Conservation (phyloP, 1,284 basidiomycete species). For the Cryptococcus maquisensis region DNA sequence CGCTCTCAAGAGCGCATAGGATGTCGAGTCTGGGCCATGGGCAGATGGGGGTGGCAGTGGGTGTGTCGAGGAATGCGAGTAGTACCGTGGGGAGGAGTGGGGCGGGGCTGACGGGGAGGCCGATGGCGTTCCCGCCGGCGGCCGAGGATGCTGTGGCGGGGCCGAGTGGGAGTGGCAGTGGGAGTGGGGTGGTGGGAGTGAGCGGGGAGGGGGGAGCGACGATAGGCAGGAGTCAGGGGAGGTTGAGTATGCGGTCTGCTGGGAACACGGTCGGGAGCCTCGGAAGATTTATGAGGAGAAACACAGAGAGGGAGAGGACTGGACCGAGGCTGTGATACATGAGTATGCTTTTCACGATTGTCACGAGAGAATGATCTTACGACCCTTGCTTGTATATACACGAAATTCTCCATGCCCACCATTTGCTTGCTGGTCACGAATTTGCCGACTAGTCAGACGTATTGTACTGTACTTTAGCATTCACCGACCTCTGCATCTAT, state of each 20-base stretch:
- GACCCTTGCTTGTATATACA: neutral
- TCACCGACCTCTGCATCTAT: neutral
- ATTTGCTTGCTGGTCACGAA: neutral
- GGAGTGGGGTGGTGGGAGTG: no score
- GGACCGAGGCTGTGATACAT: slow-evolving; percentile 1
- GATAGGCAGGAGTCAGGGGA: neutral
- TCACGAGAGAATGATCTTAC: neutral
- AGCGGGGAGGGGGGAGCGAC: neutral
- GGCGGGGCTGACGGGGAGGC: slow-evolving; percentile 11
- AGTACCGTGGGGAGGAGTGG: slow-evolving; percentile 5
- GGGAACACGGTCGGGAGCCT: neutral
- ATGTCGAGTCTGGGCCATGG: neutral
- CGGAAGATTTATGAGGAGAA: slow-evolving; percentile 4
- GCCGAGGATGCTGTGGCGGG: neutral
- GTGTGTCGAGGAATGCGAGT: neutral
- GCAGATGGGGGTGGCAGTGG: neutral
- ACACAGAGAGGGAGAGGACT: slow-evolving; percentile 1
- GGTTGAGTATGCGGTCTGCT: slow-evolving; percentile 1
- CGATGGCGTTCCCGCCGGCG: slow-evolving; percentile 12
- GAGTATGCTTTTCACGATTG: neutral
- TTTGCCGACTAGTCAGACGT: no score
- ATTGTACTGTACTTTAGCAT: neutral
- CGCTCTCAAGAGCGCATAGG: neutral
- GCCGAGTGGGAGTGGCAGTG: neutral
- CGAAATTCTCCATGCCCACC: neutral